Evolutionary conservation across 176 grass and related monocot genomes (phyloP), one percentile per base, ranked within the genome.

Genomic region (Triticum turgidum): DNA sequence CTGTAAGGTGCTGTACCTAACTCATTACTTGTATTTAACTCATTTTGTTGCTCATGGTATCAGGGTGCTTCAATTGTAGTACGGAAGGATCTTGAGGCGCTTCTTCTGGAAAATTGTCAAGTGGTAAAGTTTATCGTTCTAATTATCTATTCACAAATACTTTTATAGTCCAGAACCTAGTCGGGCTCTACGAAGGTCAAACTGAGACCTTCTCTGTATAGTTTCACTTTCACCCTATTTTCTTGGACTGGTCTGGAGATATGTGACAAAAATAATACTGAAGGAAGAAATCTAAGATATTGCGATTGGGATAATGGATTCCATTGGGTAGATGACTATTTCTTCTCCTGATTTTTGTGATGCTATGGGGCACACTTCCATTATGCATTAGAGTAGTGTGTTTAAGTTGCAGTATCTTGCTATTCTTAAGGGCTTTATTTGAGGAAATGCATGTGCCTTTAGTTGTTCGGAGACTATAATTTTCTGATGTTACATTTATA

Each of bases 41-140:
- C 18, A 32, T 87, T 79, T 76, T 11, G 66, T 85, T 84, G 65
- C 64, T 61, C 37, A 81, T 86, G 73, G 58, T 80, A 87, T 77
- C 90, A 98, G 95, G 86, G 37, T 93, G 93, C 95, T 92, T 89
- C 95, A 22, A 81, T 21, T 73, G 65, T 63, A 87, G 88, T 95
- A 85, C 81, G 95, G 68, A 93, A 87, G 64, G 91, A 92, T 86
- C 88, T 98, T 63, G 93, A 95, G 86, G 81, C 9, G 18, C 89
- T 98, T 70, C 77, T 98, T 82, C 69, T 95, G 75, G 91, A 95
- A 89, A 92, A 95, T 78, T 95, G 68, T 88, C 85, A 92, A 95
- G 89, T 66, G 65, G 96, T 98, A 93, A 93, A 93, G 69, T 37
- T 29, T 71, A 25, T 81, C 21, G 17, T 77, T 79, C 38, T 68